Evolutionary conservation across 495 filamentous ascomycete species (phyloP), one percentile per base, ranked within the genome.

Genomic region (Penicillium turbatum): DNA sequence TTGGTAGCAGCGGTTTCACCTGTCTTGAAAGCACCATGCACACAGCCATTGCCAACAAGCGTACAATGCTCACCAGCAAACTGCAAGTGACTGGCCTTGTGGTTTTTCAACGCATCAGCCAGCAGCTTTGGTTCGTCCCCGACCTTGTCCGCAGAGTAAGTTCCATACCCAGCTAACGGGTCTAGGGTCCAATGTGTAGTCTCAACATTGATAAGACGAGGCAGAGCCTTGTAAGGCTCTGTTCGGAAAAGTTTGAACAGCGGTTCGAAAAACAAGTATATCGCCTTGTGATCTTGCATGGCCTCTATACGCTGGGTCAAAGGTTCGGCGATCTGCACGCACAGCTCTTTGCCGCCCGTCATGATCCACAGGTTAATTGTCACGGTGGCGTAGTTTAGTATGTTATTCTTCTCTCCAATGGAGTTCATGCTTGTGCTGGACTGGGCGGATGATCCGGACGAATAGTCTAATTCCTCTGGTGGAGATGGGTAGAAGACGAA

Each of bases 121-220:
- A 64, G 30, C n/a, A 57, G 21, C 26, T 61, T 47, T 8, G 61
- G 57, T 11, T 64, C 52, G 38, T 64, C 61, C 6, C 61, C 61
- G 27, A 64, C 61, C 40, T 64, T 64, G 29, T 64, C 61, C 19
- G 57, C 57, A 26, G 61, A 64, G 48, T 64, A 64, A 6, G 54
- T 55, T 3, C 61, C 61, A 43, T 57, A 64, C 29, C 61, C 61
- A 6, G 61, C 61, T 43, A 64, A 36, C 31, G 61, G 57, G 48
- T 64, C 61, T 40, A 61, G 61, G 38, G 61, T 64, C 61, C 61
- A 64, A 41, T 61, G 61, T 53, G 61, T 64, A 40, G 57, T 57
- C 51, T 64, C 61, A 55, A 64, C 54, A 56, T 39, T 51, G 24
- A 64, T 15, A 35, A 64, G 48, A n/a, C 51, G 48, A 5, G 61